A percentile compares a stretch with the other conserved stretches of the same genome.
phyloP scores from a whole-genome alignment of 352 stramenopile species.

The Globisporangium alternatum region DNA sequence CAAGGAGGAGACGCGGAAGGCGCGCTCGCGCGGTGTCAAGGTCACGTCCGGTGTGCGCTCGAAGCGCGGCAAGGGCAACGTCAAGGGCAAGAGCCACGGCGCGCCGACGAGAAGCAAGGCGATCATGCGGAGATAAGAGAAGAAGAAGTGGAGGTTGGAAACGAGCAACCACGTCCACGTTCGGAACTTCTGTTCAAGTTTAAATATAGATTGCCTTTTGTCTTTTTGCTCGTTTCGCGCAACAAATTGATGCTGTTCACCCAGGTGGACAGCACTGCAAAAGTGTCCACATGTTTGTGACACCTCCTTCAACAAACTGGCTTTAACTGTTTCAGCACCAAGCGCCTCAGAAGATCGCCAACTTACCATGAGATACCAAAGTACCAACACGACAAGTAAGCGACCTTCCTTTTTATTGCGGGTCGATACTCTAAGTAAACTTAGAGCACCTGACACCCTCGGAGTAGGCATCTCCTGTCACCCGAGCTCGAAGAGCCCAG shows the following conservation, averaged over 20 bases:
- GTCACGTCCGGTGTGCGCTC: constrained; percentile 31
- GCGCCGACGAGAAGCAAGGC: constrained; percentile 82
- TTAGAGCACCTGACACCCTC: no score
- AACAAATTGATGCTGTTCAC: neutral
- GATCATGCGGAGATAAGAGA: constrained; percentile 48
- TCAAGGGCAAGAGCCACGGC: constrained; percentile 74
- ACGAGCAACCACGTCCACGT: neutral
- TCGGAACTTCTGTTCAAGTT: neutral
- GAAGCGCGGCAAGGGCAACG: constrained; percentile 33
- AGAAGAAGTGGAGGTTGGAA: neutral
- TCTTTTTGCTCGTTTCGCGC: neutral
- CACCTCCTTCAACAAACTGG: no score
- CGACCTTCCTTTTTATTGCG: no score
- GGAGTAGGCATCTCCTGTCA: no score
- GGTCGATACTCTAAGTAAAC: no score
- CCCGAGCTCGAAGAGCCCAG: no score
- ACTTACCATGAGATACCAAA: no score
- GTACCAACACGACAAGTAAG: no score
- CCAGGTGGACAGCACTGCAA: no score
- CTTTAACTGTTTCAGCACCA: no score
- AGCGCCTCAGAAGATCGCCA: no score
- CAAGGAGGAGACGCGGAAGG: constrained; percentile 85
- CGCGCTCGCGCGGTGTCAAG: constrained; percentile 75
- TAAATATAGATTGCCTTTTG: constrained; percentile 7
- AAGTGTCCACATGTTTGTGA: no score